phyloP scores from a whole-genome alignment of 257 asterid genomes.

The Phtheirospermum japonicum region DNA sequence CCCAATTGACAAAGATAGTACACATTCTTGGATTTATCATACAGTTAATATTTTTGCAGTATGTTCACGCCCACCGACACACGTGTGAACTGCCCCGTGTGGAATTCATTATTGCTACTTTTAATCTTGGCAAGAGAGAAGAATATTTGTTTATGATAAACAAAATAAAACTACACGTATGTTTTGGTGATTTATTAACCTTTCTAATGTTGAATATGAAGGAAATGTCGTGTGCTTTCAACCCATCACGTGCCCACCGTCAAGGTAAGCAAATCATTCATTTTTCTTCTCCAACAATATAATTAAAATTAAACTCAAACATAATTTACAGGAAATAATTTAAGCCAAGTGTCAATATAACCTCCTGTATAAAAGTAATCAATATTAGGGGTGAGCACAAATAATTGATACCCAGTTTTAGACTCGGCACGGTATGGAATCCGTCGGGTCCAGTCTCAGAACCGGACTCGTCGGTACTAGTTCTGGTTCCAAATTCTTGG shows the following conservation, averaged over 20 bases:
- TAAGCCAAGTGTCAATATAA: no score
- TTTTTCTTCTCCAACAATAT: no score
- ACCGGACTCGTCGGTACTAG: no score
- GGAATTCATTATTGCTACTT: constrained; percentile 10
- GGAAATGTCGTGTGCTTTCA: neutral
- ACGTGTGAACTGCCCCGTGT: constrained; percentile 29
- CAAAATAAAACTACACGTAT: neutral
- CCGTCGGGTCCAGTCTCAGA: no score
- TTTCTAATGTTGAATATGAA: neutral
- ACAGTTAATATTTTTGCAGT: constrained; percentile 11
- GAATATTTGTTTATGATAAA: constrained; percentile 5
- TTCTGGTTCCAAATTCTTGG: no score
- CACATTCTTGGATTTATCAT: constrained; percentile 21
- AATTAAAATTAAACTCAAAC: no score
- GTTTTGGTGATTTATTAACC: neutral
- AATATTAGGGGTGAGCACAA: no score
- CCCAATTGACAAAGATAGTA: constrained; percentile 18
- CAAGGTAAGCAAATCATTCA: neutral
- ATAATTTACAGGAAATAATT: no score
- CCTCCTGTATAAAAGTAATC: no score
- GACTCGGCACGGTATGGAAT: no score
- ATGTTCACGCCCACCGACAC: constrained; percentile 21
- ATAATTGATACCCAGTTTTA: no score
- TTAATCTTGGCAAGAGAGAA: neutral
- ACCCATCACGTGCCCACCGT: constrained; percentile 16